Conservation (phyloP, 2,329 filamentous ascomycete genomes). For the Coniochaeta sp. region DNA sequence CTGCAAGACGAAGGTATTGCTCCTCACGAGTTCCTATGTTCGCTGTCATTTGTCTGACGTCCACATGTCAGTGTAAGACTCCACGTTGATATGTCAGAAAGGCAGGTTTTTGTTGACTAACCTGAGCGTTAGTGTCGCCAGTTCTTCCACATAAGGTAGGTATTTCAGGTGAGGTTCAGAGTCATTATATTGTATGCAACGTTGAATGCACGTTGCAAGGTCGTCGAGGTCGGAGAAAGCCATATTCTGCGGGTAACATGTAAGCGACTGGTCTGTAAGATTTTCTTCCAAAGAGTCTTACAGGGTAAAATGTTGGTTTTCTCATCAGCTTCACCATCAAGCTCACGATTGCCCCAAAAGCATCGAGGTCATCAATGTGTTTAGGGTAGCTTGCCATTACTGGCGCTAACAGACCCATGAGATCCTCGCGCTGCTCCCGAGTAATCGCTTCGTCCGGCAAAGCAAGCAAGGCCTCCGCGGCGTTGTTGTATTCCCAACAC, state of each 20-base stretch:
- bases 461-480: conserved; percentile 17
- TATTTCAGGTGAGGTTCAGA: conserved; percentile 10
- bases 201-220: conserved; percentile 15
- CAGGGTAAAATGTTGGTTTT: conserved; percentile 43
- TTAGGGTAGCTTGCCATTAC: not conserved
- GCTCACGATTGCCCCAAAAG: conserved; percentile 32
- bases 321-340: conserved; percentile 42
- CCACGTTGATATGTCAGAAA: not conserved
- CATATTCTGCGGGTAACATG: conserved; percentile 24
- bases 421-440: conserved; percentile 34
- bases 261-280: not conserved
- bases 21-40: not conserved
- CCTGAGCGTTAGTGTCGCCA: not conserved
- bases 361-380: conserved; percentile 21
- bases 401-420: conserved; percentile 18
- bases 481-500: not conserved
- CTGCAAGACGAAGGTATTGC: not conserved
- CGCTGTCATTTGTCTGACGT: conserved; percentile 1
- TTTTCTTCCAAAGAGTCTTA: conserved; percentile 10
- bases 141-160: conserved; percentile 16
- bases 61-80: not conserved
- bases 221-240: conserved; percentile 27
- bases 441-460: conserved; percentile 31
- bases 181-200: not conserved
- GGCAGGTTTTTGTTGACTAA: too few relatives aligned